Evolutionary conservation across 495 filamentous ascomycete genomes (phyloP).

Genomic region (Penicillium tannophilum): DNA sequence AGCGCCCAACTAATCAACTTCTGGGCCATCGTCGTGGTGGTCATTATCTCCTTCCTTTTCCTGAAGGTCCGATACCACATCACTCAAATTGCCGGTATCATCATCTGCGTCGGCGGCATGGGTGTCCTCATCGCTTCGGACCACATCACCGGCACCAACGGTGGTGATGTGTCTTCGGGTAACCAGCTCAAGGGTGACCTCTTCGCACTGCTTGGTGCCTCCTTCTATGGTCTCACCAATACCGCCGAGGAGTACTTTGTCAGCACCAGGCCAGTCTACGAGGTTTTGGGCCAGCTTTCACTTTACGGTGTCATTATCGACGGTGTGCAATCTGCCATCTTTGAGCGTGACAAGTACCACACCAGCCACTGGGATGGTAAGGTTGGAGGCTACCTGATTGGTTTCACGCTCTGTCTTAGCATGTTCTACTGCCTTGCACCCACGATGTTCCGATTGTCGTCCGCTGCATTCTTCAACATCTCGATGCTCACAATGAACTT

Average conservation of each 20-base stretch:
- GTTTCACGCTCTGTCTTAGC: constrained; percentile 79
- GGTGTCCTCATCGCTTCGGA: constrained; percentile 86
- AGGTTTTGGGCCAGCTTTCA: constrained; percentile 88
- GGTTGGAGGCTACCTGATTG: constrained; percentile 78
- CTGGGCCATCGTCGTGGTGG: constrained; percentile 96
- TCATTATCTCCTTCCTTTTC: constrained; percentile 78
- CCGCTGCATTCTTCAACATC: constrained; percentile 96
- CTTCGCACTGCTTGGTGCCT: constrained; percentile 84
- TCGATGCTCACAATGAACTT: constrained; percentile 93
- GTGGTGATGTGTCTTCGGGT: constrained; percentile 53
- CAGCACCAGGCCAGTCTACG: constrained; percentile 81
- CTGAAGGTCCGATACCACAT: constrained; percentile 85
- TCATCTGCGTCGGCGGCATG: constrained; percentile 91
- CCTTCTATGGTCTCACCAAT: constrained; percentile 90
- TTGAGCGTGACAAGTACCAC: constrained; percentile 75
- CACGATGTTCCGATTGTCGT: constrained; percentile 81
- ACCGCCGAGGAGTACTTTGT: constrained; percentile 93
- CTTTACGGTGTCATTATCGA: constrained; percentile 91
- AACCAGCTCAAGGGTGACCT: constrained; percentile 89
- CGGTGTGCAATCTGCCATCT: constrained; percentile 85
- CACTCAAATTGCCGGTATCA: constrained; percentile 80
- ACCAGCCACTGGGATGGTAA: constrained; percentile 64
- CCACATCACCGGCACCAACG: constrained; percentile 72
- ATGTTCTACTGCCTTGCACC: constrained; percentile 89
- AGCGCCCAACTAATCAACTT: constrained; percentile 97